Evolutionary conservation across 805 yeast genomes (phyloP), one percentile per base, ranked within the genome.

Genomic region (Kazachstania africana): DNA sequence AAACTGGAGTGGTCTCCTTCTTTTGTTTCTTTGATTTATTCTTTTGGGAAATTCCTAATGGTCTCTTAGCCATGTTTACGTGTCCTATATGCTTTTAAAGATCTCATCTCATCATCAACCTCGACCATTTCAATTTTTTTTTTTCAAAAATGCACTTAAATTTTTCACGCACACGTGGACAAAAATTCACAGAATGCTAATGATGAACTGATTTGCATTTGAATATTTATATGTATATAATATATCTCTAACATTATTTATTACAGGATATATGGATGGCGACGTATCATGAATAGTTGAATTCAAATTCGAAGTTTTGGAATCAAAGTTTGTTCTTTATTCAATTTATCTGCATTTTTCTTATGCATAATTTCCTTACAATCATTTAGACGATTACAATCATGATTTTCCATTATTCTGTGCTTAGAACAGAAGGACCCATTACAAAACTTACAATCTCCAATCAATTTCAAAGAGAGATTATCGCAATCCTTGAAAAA

Each of bases 371-470:
- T 73, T 45, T 83, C 87, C 63, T 82, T 82, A 63, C 93, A 83
- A 41, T 62, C 67, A 48, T 77, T 78, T 36, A 84, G 66, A 5
- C 91, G 94, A 35, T 68, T 64, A 53, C 95, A 84, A 36, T 66
- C 54, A 58, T 84, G 95, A 55, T 77, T 84, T 57, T 84, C 95
- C 59, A 85, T 64, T 34, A 84, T 63, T 35, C 95, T 69, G 60
- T 84, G 95, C 47, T 79, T 78, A 20, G 88, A 78, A 57, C 95
- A 84, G 55, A 73, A 84, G 48, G 77, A 78, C 27, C 94, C 93
- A 29, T 72, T 71, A 55, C 95, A 84, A 50, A 76, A 79, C 33
- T 75, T 69, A 55, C 95, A 84, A 53, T 78, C 85, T 29, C 95
- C 95, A 27, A 82, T 70, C 30, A 70, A 68, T 16, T 73, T 62